Base-by-base conservation (phyloP, 805 yeast genomes). In the Lipomyces sp. region DNA sequence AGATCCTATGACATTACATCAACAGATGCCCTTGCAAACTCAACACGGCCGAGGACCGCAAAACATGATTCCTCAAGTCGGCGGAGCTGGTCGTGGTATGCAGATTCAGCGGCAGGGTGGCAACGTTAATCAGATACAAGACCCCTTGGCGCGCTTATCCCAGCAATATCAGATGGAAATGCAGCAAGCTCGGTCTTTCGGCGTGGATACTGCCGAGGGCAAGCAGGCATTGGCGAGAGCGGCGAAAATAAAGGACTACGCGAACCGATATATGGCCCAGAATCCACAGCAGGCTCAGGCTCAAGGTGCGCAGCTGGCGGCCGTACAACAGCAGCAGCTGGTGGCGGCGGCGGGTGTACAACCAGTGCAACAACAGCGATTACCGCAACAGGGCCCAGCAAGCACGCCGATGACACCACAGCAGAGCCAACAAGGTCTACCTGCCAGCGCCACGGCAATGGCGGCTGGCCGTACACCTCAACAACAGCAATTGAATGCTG, bases 181-280 rank as follows among this genome's bases (percentile, higher is more conserved):
- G 60, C 63, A 61, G 24, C 67, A 66, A 57, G 72, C 64, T 4
- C 65, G 58, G 59, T 68, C 66, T 45, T 57, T 65, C 53, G 67
- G 66, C 4, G 59, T 59, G n/a, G 66, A 66, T 54, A 53, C 67
- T 2, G 64, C 62, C 29, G 69, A 67, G 42, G 66, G 62, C 13
- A 60, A 59, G 45, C 63, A 57, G 60, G 64, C 65, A 48, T 45
- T 65, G 32, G 10, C 60, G 45, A 56, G 62, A n/a, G 71, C 71
- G 24, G 53, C 53, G 30, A 64, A 57, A 58, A 65, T 63, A 42
- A 69, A 39, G 39, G 70, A 68, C 11, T 53, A 42, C 50, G 69
- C 69, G n/a, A 61, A 45, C 35, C 64, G 62, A 58, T 42, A 53
- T 45, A 42, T 54, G 29, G 64, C 60, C 7, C 50, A 37, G 18